Evolutionary conservation across 1,284 basidiomycete genomes (phyloP), one percentile per base, ranked within the genome.

Genomic region (Pulveroboletus sp.): DNA sequence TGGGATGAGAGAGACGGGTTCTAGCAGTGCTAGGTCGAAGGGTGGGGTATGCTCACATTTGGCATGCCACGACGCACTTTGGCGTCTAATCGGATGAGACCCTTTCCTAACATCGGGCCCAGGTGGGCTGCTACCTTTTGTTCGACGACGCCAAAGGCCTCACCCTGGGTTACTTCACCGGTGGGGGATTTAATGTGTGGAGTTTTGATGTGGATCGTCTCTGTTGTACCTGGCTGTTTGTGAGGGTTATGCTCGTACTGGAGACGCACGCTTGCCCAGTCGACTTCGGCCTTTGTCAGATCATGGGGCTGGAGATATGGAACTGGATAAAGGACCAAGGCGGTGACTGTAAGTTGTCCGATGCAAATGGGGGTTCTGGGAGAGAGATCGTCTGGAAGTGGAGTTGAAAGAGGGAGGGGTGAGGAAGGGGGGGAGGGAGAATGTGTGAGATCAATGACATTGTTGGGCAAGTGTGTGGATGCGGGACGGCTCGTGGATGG

Each of bases 301-400:
- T 80, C 76, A 55, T 80, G 81, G 9, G 80, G 75, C 29, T 80
- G 70, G 22, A 92, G 76, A 67, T 93, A 94, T 24, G 80, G 69
- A n/a, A 89, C 82, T 4, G 92, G 94, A 73, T 95, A 95, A 10
- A 96, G 79, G 53, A 96, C 87, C 45, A 96, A 82, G 5, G 92
- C 93, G 17, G 88, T 90, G 11, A 88, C 87, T 42, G 81, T 79
- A 48, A 97, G 78, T 52, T 92, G 89, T 3, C 94, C 94, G 56
- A 97, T 95, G 71, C 94, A 96, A 45, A 96, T 84, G 15, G 89
- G 87, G 0, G 88, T 89, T 74, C 86, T 89, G 12, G 85, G 86
- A 14, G 86, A 79, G 24, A 90, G 72, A 51, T 88, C 83, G 12
- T 75, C 73, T 15, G 79, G 79, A 8, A 83, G 70, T 17, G 67